Percentiles rank a stretch among this genome's conserved stretches.
Conservation (phyloP, 495 filamentous ascomycete genomes). For the Daldinia childiae region DNA sequence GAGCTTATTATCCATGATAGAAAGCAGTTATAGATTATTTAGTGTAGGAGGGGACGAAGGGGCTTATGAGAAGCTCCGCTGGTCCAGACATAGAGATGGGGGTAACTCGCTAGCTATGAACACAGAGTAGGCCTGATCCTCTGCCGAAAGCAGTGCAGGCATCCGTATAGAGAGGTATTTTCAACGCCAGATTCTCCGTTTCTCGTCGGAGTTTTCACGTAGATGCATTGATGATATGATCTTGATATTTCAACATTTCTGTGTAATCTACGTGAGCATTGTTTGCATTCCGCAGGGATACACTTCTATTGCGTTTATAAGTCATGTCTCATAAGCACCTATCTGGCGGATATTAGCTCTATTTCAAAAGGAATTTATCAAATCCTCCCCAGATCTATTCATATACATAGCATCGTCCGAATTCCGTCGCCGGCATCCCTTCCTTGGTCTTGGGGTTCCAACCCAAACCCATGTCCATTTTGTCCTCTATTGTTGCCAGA, state of each 20-base stretch:
- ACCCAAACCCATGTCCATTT: conserved; percentile 39
- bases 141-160: not conserved
- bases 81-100: not conserved
- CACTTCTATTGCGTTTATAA: not conserved
- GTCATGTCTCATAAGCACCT: not conserved
- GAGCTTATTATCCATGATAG: not conserved
- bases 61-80: not conserved
- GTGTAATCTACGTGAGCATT: not conserved
- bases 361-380: not conserved
- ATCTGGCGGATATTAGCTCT: conserved; percentile 10
- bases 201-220: not conserved
- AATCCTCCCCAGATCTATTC: conserved; percentile 4
- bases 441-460: conserved; percentile 30
- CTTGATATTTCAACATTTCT: not conserved
- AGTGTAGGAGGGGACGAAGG: not conserved
- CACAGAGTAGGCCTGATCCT: not conserved
- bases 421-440: conserved; percentile 34
- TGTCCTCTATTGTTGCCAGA: conserved; percentile 42
- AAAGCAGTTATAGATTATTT: not conserved
- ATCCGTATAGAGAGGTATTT: not conserved
- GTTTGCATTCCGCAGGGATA: no score
- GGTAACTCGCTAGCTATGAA: not conserved
- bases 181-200: not conserved
- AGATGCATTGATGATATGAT: not conserved
- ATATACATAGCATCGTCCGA: conserved; percentile 38